These are phyloP conservation scores for Pseudocohnilembus persalinus DNA, from an alignment of 169 alveolate species.

Conservation along the genomic window DNA sequence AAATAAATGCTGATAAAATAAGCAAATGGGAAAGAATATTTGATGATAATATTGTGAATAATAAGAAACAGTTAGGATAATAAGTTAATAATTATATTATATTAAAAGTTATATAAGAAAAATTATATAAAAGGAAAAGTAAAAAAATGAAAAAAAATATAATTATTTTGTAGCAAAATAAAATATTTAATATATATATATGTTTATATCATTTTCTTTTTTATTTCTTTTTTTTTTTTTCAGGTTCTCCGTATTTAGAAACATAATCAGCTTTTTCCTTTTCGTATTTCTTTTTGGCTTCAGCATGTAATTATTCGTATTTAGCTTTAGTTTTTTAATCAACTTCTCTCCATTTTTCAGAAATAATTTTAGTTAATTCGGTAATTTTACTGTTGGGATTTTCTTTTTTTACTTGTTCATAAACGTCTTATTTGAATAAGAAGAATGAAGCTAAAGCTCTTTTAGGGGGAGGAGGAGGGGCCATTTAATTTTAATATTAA, in stretches of 20 bases:
- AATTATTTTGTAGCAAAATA: too few species aligned
- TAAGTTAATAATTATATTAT: too few species aligned
- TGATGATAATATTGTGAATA: too few species aligned
- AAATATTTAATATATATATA: too few species aligned
- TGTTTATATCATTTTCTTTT: too few species aligned
- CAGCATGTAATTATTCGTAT: slow-evolving; percentile 15
- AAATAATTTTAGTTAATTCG: slow-evolving; percentile 22
- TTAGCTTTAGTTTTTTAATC: slow-evolving; percentile 8
- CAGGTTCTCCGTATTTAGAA: slow-evolving; percentile 27
- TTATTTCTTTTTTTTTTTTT: slow-evolving; percentile 17
- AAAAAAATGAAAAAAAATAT: too few species aligned
- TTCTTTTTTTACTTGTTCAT: slow-evolving; percentile 18
- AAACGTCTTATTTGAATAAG: slow-evolving; percentile 25
- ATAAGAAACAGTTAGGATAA: too few species aligned
- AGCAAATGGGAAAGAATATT: too few species aligned
- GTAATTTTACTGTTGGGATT: slow-evolving; percentile 24
- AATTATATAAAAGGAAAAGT: too few species aligned
- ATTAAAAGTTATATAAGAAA: too few species aligned
- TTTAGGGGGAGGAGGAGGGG: slow-evolving; percentile 35
- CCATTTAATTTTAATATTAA: not conserved
- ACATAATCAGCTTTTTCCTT: slow-evolving; percentile 23
- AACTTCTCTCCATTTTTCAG: slow-evolving; percentile 22
- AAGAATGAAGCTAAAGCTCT: slow-evolving; percentile 28
- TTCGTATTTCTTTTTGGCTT: slow-evolving; percentile 27
- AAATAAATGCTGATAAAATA: too few species aligned